phyloP scores from a whole-genome alignment of 1,139 yeast genomes.

The Hyphopichia buzzinii region DNA sequence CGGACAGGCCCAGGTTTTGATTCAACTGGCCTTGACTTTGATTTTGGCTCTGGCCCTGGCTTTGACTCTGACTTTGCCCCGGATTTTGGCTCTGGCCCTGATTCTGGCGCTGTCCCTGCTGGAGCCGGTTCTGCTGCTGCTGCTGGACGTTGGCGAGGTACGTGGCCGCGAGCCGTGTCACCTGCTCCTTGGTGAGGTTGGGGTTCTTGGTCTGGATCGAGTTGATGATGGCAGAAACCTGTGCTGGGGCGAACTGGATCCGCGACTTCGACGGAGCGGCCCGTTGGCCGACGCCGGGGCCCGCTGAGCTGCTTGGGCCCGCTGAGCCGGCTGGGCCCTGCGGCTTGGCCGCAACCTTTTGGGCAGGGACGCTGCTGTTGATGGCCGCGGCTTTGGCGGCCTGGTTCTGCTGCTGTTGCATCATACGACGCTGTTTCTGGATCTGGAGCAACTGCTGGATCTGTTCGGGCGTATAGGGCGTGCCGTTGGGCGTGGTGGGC shows the following conservation, averaged over 20 bases:
- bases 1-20: neutral
- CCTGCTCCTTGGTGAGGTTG: conserved; percentile 64
- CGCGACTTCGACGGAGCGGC: conserved; percentile 25
- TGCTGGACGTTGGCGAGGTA: conserved; percentile 61
- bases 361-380: conserved; percentile 12
- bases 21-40: too few relatives aligned
- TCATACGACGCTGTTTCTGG: conserved; percentile 50
- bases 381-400: conserved; percentile 12
- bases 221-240: conserved; percentile 66
- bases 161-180: conserved; percentile 68
- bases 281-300: neutral
- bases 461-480: conserved; percentile 55
- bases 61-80: neutral
- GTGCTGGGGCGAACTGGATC: conserved; percentile 56
- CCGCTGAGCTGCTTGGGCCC: conserved; percentile 8
- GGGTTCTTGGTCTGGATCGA: conserved; percentile 73
- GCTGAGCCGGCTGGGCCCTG: neutral
- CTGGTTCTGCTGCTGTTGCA: conserved; percentile 40
- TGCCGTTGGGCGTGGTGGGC: conserved; percentile 51
- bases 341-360: conserved; percentile 8
- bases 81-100: conserved; percentile 10
- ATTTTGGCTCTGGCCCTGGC: neutral
- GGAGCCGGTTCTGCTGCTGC: conserved; percentile 41
- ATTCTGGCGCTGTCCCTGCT: conserved; percentile 24
- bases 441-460: conserved; percentile 51